Conservation (phyloP, 805 yeast genomes). For the Metschnikowia anglica region DNA sequence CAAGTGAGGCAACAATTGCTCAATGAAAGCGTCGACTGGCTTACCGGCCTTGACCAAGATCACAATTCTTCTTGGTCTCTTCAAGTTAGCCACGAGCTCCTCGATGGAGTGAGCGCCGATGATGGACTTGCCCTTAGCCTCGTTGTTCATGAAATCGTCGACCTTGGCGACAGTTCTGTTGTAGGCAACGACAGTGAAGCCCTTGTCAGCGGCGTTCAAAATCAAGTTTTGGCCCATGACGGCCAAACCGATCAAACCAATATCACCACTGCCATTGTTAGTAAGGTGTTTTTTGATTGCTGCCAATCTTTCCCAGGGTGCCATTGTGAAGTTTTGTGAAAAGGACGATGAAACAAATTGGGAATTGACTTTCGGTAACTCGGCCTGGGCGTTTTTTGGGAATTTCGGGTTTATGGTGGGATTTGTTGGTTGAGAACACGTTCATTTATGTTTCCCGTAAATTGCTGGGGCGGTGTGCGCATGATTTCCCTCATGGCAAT, state of each 20-base stretch:
- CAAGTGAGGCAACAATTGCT: conserved; percentile 82
- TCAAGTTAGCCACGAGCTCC: conserved; percentile 83
- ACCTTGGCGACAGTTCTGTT: conserved; percentile 97
- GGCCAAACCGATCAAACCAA: conserved; percentile 99
- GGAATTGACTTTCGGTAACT: neutral
- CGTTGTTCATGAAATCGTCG: conserved; percentile 87
- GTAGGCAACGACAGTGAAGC: conserved; percentile 96
- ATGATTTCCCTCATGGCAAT: too few species aligned
- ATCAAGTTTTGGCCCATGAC: conserved; percentile 99
- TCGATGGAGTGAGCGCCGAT: conserved; percentile 92
- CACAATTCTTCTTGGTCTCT: conserved; percentile 96
- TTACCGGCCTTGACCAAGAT: conserved; percentile 94
- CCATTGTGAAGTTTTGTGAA: neutral
- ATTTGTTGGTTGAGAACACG: too few species aligned
- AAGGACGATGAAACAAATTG: too few species aligned
- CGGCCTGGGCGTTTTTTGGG: neutral
- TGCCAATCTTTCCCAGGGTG: neutral
- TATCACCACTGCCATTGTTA: conserved; percentile 69
- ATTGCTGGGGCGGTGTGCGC: too few species aligned
- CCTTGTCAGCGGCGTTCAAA: conserved; percentile 97
- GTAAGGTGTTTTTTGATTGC: conserved; percentile 16
- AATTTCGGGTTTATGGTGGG: too few species aligned
- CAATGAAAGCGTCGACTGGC: conserved; percentile 90
- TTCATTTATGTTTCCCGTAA: too few species aligned
- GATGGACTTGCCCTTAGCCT: conserved; percentile 96